Evolutionary conservation across 306 rosid genomes (phyloP).

Genomic region (Pachyrhizus erosus): DNA sequence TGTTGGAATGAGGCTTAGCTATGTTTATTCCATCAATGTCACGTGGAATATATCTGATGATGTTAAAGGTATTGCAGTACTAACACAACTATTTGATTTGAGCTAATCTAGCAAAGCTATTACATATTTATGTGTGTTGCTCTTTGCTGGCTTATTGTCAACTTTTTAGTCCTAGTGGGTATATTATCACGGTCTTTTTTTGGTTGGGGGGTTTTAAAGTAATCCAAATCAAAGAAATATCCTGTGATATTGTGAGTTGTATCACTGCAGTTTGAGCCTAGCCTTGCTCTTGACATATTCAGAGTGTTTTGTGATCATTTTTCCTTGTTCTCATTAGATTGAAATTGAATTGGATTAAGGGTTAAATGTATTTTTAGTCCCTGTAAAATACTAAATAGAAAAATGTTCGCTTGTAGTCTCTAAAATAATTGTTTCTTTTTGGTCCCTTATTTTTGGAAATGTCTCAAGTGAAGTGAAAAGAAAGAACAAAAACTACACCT

Average conservation of each 20-base stretch:
- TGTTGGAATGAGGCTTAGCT: neutral
- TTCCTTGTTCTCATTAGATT: neutral
- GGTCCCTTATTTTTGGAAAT: neutral
- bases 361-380: neutral
- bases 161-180: conserved; percentile 8
- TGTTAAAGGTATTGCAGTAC: neutral
- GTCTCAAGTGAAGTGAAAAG: neutral
- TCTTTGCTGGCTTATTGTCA: neutral
- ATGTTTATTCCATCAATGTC: neutral
- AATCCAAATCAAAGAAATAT: neutral
- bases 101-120: neutral
- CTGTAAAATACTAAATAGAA: too few relatives aligned
- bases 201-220: neutral
- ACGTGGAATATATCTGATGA: conserved; percentile 3
- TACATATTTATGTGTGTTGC: neutral
- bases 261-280: neutral
- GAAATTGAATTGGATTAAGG: neutral
- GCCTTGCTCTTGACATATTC: neutral
- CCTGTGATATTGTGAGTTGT: conserved; percentile 6
- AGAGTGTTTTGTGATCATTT: conserved; percentile 22
- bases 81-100: neutral
- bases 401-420: neutral
- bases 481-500: neutral
- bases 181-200: neutral
- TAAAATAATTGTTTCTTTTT: neutral